Conservation (phyloP, 768 basidiomycete genomes). For the Asterophora lycoperdoides region DNA sequence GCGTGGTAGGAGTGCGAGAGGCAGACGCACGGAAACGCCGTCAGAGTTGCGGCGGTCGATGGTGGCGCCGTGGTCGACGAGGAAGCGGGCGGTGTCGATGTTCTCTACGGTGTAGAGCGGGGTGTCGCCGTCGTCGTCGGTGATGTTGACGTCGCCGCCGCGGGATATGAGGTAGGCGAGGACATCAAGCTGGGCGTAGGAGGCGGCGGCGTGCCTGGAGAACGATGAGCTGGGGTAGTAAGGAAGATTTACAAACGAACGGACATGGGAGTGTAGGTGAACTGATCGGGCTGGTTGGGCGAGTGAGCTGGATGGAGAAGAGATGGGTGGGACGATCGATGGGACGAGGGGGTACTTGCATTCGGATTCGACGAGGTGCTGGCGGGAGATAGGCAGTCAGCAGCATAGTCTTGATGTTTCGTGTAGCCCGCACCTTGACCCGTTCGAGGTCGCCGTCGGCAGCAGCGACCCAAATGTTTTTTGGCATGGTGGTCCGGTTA, state of each 20-base stretch:
- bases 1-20: neutral
- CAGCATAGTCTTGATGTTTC: no score
- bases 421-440: conserved; percentile 68
- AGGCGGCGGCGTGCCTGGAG: conserved; percentile 86
- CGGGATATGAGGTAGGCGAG: conserved; percentile 73
- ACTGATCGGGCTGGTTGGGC: conserved; percentile 65
- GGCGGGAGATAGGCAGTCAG: neutral
- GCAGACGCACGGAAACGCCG: conserved; percentile 64
- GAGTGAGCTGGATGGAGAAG: conserved; percentile 46
- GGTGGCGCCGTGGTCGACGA: conserved; percentile 74
- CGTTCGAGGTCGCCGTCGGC: conserved; percentile 83
- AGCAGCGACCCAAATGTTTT: conserved; percentile 92
- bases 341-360: conserved; percentile 36
- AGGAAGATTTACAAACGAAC: conserved; percentile 15
- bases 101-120: conserved; percentile 89
- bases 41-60: conserved; percentile 61
- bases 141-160: conserved; percentile 83
- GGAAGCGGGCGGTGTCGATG: conserved; percentile 69
- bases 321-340: conserved; percentile 25
- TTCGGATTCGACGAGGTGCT: conserved; percentile 60
- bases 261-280: conserved; percentile 82
- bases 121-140: conserved; percentile 86
- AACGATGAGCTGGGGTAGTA: conserved; percentile 2
- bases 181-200: conserved; percentile 76
- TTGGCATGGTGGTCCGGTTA: conserved; percentile 20